Evolutionary conservation across 768 basidiomycete species (phyloP).

Genomic region (Rubroboletus pulcherrimus): DNA sequence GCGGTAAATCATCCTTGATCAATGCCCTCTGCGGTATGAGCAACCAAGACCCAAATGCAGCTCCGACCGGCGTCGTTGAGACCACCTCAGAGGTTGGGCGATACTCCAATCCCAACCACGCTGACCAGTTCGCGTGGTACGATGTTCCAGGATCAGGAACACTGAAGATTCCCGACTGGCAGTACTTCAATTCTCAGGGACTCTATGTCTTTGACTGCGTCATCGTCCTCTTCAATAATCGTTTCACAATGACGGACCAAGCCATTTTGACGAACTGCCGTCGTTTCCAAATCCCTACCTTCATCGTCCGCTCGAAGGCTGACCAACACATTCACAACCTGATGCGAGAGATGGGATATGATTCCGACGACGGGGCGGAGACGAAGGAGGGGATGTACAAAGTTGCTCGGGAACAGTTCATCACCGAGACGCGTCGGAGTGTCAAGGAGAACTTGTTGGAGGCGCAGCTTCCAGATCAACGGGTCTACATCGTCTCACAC

Average conservation of each 20-base stretch:
- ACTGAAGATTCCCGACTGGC: slow-evolving; percentile 33
- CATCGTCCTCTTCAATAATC: slow-evolving; percentile 33
- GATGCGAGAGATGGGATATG: slow-evolving; percentile 27
- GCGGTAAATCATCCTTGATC: slow-evolving; percentile 31
- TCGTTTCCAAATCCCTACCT: slow-evolving; percentile 33
- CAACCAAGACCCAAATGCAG: slow-evolving; percentile 27
- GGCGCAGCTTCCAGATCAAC: slow-evolving; percentile 27
- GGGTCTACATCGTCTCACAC: slow-evolving; percentile 29
- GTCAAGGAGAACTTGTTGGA: slow-evolving; percentile 23
- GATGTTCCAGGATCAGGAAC: slow-evolving; percentile 39
- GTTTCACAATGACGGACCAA: slow-evolving; percentile 35
- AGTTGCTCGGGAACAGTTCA: slow-evolving; percentile 26
- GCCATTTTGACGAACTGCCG: slow-evolving; percentile 32
- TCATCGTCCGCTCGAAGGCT: slow-evolving; percentile 37
- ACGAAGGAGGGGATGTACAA: slow-evolving; percentile 19
- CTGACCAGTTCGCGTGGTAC: slow-evolving; percentile 33
- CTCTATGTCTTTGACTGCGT: slow-evolving; percentile 37
- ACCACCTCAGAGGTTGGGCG: slow-evolving; percentile 30
- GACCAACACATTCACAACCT: slow-evolving; percentile 31
- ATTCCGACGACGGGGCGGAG: slow-evolving; percentile 20
- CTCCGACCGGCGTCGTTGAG: slow-evolving; percentile 30
- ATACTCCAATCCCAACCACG: slow-evolving; percentile 26
- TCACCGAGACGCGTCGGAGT: slow-evolving; percentile 23
- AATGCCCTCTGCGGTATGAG: slow-evolving; percentile 32
- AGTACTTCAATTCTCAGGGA: slow-evolving; percentile 38